Evolutionary conservation across 225 moss, liverwort and hornwort species (phyloP), one percentile per base, ranked within the genome.

Genomic region (Lunularia cruciata): DNA sequence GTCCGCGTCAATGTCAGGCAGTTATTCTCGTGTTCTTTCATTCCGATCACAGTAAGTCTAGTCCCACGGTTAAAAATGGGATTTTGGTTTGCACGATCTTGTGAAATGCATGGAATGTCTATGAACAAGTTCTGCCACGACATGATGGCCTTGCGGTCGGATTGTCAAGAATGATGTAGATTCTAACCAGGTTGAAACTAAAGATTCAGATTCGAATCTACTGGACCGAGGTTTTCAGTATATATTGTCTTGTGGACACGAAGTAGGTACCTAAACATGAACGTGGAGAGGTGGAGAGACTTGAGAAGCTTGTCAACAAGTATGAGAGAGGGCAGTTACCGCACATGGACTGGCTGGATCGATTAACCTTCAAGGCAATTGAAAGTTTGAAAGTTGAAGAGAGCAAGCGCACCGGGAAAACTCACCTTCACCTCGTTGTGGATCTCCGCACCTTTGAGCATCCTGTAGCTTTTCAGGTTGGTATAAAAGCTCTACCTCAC

Each of bases 341-440:
- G 30, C 95, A 92, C 71, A 90, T 95, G 68, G 88, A 90, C 69
- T 94, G 93, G 93, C 77, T 94, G 72, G 93, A 94, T 84, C 85
- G 85, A 25, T 85, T 94, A 16, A 73, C 90, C 34, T 88, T 94
- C 48, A 90, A 86, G 83, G 81, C 85, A 43, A 84, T 94, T 69
- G 93, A 94, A 60, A 72, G 70, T 49, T 81, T 90, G 20, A 94
- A 90, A 67, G 81, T 85, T 32, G 83, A 49, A 66, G 93, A 94
- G 76, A 86, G 87, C 87, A 88, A 84, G 79, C 83, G 84, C 52
- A 74, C 72, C 77, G 93, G 93, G 26, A 88, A 81, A 54, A 76
- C 82, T 63, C 87, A 86, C 67, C 86, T 94, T 51, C 82, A 88
- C 69, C 85, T 94, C 32, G 68, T 88, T 81, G 87, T 94, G 84